phyloP scores from a whole-genome alignment of 768 basidiomycete genomes.

The Lentinula aciculospora region DNA sequence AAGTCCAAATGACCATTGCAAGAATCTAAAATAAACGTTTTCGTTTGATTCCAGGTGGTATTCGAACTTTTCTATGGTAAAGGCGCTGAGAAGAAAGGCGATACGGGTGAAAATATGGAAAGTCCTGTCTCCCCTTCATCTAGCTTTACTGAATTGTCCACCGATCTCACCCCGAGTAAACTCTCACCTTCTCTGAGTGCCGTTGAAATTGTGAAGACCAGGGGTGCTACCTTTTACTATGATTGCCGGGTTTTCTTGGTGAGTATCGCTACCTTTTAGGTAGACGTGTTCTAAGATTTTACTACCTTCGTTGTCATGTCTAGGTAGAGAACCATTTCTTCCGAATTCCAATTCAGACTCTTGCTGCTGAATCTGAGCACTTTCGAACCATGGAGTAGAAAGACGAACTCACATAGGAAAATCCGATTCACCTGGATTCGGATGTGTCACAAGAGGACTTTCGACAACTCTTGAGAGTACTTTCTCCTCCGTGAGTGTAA shows the following conservation, averaged over 20 bases:
- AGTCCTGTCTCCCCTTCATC: not conserved
- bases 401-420: not conserved
- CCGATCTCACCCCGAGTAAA: not conserved
- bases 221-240: not conserved
- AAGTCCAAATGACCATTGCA: not conserved
- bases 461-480: not conserved
- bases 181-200: not conserved
- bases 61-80: not conserved
- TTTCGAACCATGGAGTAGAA: not conserved
- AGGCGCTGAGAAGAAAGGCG: too few relatives aligned
- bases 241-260: not conserved
- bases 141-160: not conserved
- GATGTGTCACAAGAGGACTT: not conserved
- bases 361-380: not conserved
- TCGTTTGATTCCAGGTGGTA: not conserved
- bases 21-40: not conserved
- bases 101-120: too few relatives aligned
- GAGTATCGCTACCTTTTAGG: too few relatives aligned
- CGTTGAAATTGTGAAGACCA: not conserved
- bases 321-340: not conserved
- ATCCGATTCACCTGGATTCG: not conserved
- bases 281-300: too few relatives aligned
- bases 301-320: not conserved
- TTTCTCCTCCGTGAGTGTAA: not conserved
- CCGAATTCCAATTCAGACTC: not conserved